Evolutionary conservation across 768 basidiomycete species (phyloP).

Genomic region (Amanita fuliginea): DNA sequence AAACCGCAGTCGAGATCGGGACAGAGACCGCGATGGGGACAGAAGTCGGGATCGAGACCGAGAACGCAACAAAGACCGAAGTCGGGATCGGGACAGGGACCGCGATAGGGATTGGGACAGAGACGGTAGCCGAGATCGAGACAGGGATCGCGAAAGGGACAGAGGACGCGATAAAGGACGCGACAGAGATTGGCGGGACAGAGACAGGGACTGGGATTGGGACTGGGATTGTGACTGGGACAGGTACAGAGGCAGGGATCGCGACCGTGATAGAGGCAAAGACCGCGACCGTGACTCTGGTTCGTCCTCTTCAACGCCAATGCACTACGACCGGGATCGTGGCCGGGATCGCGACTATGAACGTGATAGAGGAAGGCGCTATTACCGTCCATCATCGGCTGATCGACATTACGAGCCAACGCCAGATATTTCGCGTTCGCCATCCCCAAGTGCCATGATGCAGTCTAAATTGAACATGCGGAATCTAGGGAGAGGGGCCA

Average conservation of each 20-base stretch:
- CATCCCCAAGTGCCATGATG: slow-evolving; percentile 16
- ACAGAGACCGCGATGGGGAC: slow-evolving; percentile 16
- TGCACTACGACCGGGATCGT: slow-evolving; percentile 3
- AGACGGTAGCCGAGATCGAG: slow-evolving; percentile 4
- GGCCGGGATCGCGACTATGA: slow-evolving; percentile 3
- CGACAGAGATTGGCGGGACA: slow-evolving; percentile 5
- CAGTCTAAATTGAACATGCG: slow-evolving; percentile 2
- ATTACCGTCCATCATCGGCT: slow-evolving; percentile 2
- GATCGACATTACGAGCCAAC: slow-evolving; percentile 5
- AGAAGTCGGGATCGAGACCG: slow-evolving; percentile 1
- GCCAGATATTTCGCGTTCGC: slow-evolving; percentile 17
- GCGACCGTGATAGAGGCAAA: slow-evolving; percentile 6
- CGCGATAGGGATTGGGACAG: slow-evolving; percentile 8
- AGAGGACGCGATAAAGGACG: slow-evolving; percentile 7
- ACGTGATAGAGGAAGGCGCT: neutral
- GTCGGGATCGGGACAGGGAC: slow-evolving; percentile 8
- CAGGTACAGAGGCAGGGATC: neutral
- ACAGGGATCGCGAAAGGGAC: slow-evolving; percentile 5
- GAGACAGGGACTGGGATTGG: slow-evolving; percentile 12
- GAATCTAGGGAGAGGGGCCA: slow-evolving; percentile 8
- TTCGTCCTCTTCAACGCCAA: slow-evolving; percentile 3
- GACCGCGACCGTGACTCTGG: neutral
- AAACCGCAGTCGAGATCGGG: slow-evolving; percentile 13
- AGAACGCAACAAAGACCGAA: slow-evolving; percentile 4
- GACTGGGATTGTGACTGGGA: slow-evolving; percentile 5